Conservation (phyloP, 768 basidiomycete genomes). For the Tylopilus sp. region DNA sequence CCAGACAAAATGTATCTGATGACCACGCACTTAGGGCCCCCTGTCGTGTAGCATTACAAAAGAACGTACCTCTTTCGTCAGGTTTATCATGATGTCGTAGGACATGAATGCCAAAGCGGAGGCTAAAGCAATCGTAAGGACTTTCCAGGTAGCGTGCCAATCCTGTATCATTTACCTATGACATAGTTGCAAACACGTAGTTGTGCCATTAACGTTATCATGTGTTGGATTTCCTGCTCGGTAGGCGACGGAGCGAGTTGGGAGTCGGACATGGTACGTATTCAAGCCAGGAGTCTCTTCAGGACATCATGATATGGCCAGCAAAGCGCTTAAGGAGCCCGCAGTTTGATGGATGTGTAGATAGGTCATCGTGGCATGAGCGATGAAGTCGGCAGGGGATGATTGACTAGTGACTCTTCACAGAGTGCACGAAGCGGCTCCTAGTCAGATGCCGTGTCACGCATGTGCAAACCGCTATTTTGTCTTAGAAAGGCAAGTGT, state of each 20-base stretch:
- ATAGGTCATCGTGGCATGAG: too few relatives aligned
- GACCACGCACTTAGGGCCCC: background rate
- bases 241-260: background rate
- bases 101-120: conserved; percentile 16
- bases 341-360: too few relatives aligned
- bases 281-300: background rate
- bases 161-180: conserved; percentile 2
- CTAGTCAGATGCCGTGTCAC: too few relatives aligned
- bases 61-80: conserved; percentile 16
- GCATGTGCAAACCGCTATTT: too few relatives aligned
- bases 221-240: background rate
- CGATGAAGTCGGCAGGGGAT: too few relatives aligned
- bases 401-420: too few relatives aligned
- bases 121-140: conserved; percentile 6
- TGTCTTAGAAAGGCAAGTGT: too few relatives aligned
- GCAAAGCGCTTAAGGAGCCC: background rate
- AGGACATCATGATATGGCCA: background rate
- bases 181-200: conserved; percentile 15
- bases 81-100: conserved; percentile 20
- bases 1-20: conserved; percentile 20
- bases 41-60: background rate
- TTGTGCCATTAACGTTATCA: conserved; percentile 10
- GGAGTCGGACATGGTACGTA: conserved; percentile 10
- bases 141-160: background rate
- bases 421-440: too few relatives aligned